Percentiles rank a stretch among this genome's conserved stretches.
Evolutionary conservation across 768 basidiomycete species (phyloP).

Genomic region (Chiua virens): DNA sequence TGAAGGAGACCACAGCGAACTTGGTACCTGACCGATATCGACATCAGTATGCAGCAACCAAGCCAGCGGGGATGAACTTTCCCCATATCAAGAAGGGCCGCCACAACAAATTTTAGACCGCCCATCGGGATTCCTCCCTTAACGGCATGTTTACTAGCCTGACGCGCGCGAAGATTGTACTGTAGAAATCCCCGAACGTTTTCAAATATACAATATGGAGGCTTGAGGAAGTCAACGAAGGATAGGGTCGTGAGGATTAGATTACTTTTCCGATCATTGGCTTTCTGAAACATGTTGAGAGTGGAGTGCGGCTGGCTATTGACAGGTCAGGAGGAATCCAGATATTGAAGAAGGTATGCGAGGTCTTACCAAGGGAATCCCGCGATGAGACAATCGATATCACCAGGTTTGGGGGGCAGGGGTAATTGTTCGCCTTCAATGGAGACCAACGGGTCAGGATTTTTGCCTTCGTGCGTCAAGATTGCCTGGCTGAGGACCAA

Average conservation of each 20-base stretch:
- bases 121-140: constrained; percentile 72
- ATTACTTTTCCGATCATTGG: constrained; percentile 66
- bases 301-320: constrained; percentile 70
- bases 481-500: constrained; percentile 56
- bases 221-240: constrained; percentile 42
- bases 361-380: constrained; percentile 74
- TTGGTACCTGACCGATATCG: constrained; percentile 38
- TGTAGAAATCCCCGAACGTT: constrained; percentile 48
- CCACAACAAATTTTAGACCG: constrained; percentile 64
- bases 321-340: constrained; percentile 8
- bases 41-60: background rate
- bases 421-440: constrained; percentile 43
- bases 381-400: constrained; percentile 61
- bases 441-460: constrained; percentile 38
- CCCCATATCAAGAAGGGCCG: constrained; percentile 67
- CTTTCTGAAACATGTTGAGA: constrained; percentile 69
- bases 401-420: constrained; percentile 46
- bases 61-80: constrained; percentile 28
- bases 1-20: constrained; percentile 43
- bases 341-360: background rate
- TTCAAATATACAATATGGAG: constrained; percentile 47
- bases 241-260: constrained; percentile 59
- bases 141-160: constrained; percentile 42
- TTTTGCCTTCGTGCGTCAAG: constrained; percentile 46
- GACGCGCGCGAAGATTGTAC: constrained; percentile 39